Evolutionary conservation across 2,329 filamentous ascomycete genomes (phyloP).

Genomic region (Aspergillus udagawae): DNA sequence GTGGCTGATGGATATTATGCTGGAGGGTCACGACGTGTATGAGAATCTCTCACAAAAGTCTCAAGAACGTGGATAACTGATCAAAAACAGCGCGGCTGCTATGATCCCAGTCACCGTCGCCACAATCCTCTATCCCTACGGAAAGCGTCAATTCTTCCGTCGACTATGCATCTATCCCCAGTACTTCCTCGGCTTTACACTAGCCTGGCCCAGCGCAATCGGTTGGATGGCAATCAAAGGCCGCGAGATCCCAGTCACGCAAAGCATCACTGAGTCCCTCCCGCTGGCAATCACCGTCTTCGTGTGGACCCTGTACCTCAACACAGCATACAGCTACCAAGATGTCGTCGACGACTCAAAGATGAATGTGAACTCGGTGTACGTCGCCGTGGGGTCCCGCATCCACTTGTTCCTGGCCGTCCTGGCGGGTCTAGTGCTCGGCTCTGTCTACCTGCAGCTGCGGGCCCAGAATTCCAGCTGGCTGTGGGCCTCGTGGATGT

Average conservation of each 20-base stretch:
- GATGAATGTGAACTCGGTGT: slow-evolving; percentile 8
- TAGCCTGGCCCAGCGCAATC: neutral
- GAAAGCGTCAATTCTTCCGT: slow-evolving; percentile 6
- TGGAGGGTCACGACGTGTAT: neutral
- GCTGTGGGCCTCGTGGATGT: slow-evolving; percentile 11
- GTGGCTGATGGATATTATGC: slow-evolving; percentile 1
- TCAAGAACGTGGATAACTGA: neutral
- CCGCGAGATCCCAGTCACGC: neutral
- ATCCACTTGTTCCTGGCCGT: slow-evolving; percentile 7
- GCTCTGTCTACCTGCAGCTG: neutral
- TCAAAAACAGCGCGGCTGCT: neutral
- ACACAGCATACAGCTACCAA: slow-evolving; percentile 14
- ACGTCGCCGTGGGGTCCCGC: slow-evolving; percentile 6
- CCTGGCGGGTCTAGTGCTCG: neutral
- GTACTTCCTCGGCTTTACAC: slow-evolving; percentile 7
- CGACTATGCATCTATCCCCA: slow-evolving; percentile 9
- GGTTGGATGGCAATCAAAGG: slow-evolving; percentile 6
- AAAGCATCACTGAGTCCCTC: neutral
- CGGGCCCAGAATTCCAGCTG: neutral
- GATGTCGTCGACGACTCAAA: slow-evolving; percentile 8
- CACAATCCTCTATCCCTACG: slow-evolving; percentile 9
- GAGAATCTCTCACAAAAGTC: neutral
- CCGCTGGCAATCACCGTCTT: slow-evolving; percentile 4
- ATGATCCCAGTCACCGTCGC: slow-evolving; percentile 6
- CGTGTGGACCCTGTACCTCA: slow-evolving; percentile 8